These are phyloP conservation scores for Thelonectria rubi DNA, from an alignment of 2,329 filamentous ascomycete species.

Conservation along the genomic window DNA sequence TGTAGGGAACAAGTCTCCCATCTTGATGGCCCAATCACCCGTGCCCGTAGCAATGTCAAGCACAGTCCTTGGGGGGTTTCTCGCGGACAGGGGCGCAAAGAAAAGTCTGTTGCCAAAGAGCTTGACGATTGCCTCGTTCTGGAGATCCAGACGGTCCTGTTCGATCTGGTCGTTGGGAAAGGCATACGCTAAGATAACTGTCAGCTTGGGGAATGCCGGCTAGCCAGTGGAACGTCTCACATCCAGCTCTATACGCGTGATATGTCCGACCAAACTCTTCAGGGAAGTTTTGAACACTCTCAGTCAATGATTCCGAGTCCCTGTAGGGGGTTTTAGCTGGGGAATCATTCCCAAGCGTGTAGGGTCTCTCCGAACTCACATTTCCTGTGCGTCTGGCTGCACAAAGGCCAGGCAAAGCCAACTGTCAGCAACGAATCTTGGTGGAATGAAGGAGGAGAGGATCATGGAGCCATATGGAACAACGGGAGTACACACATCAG, in stretches of 20 bases:
- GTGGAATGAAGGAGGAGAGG: neutral
- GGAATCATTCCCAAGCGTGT: neutral
- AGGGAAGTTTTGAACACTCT: constrained; percentile 54
- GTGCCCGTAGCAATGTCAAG: constrained; percentile 58
- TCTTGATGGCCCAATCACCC: constrained; percentile 72
- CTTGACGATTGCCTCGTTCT: constrained; percentile 50
- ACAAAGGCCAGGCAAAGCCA: neutral
- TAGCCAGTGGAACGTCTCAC: constrained; percentile 45
- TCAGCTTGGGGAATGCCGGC: constrained; percentile 17
- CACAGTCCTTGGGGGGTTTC: constrained; percentile 48
- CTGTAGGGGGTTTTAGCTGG: constrained; percentile 30
- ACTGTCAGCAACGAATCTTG: constrained; percentile 29
- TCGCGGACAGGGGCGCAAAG: constrained; percentile 53
- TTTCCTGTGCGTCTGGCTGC: constrained; percentile 36
- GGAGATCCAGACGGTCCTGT: constrained; percentile 52
- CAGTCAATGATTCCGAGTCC: constrained; percentile 51
- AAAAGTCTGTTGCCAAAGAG: constrained; percentile 53
- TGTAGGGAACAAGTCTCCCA: constrained; percentile 69
- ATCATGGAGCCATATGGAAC: neutral
- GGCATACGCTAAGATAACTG: constrained; percentile 49
- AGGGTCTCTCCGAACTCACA: constrained; percentile 32
- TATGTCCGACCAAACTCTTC: constrained; percentile 57
- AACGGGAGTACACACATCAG: constrained; percentile 42
- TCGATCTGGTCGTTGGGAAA: constrained; percentile 57
- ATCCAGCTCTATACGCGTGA: constrained; percentile 58